Conservation (phyloP, 2,329 filamentous ascomycete species). For the Pestalotiopsis sp. region DNA sequence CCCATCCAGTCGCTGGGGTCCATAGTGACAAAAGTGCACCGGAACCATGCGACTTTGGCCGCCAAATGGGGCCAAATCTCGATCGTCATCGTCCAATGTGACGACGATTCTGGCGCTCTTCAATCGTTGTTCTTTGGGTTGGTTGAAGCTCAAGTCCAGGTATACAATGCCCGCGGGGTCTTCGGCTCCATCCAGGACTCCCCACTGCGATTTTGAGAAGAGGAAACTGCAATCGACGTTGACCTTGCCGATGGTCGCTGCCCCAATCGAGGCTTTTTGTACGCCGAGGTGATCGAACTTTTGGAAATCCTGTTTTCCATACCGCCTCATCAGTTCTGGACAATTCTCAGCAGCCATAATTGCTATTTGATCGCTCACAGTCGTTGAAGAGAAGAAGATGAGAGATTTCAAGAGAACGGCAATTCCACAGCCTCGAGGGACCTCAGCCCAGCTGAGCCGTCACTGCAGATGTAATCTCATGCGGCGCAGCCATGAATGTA, state of each 20-base stretch:
- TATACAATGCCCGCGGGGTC: constrained; percentile 28
- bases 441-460: too few relatives aligned
- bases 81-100: constrained; percentile 25
- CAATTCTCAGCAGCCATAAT: too few relatives aligned
- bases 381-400: too few relatives aligned
- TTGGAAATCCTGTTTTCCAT: constrained; percentile 24
- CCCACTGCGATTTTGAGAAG: constrained; percentile 29
- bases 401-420: too few relatives aligned
- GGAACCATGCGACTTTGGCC: constrained; percentile 11
- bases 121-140: constrained; percentile 24
- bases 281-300: constrained; percentile 22
- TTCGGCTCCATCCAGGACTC: constrained; percentile 19
- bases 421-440: too few relatives aligned
- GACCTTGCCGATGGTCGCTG: constrained; percentile 21
- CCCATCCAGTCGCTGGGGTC: constrained; percentile 23
- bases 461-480: too few relatives aligned
- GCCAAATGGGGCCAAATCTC: constrained; percentile 17
- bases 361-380: too few relatives aligned
- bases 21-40: constrained; percentile 24
- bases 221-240: constrained; percentile 27
- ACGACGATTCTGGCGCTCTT: constrained; percentile 23
- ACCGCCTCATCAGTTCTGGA: constrained; percentile 10
- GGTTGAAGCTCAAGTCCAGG: constrained; percentile 24
- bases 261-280: constrained; percentile 19
- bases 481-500: too few relatives aligned